A percentile compares a stretch with the other conserved stretches of the same genome.
These are phyloP conservation scores for Malus fusca DNA, from an alignment of 306 rosid genomes.

Conservation along the genomic window DNA sequence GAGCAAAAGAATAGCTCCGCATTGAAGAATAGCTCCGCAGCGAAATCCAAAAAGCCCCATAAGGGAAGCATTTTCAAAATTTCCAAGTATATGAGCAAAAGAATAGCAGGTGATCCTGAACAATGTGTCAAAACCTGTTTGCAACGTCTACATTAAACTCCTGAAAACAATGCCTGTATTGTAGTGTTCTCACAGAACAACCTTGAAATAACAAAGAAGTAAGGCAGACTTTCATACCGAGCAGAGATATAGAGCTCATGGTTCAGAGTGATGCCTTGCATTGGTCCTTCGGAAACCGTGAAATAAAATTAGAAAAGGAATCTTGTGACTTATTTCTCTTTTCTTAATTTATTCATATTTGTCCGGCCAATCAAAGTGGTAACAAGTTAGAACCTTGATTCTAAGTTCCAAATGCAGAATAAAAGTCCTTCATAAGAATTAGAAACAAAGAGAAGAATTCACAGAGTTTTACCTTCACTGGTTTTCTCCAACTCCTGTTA, in stretches of 20 bases:
- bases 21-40: slow-evolving; percentile 71
- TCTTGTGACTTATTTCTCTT: no score
- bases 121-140: slow-evolving; percentile 94
- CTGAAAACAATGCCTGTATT: neutral
- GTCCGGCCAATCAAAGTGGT: no score
- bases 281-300: slow-evolving; percentile 66
- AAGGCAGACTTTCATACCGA: slow-evolving; percentile 41
- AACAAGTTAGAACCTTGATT: no score
- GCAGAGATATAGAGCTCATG: slow-evolving; percentile 68
- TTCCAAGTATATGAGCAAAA: slow-evolving; percentile 75
- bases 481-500: no score
- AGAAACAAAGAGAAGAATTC: no score
- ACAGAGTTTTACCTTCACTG: no score
- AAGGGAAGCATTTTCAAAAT: slow-evolving; percentile 84
- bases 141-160: slow-evolving; percentile 17
- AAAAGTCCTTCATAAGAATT: no score
- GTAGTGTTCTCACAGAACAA: slow-evolving; percentile 11
- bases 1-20: slow-evolving; percentile 69
- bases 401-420: no score
- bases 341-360: no score
- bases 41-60: slow-evolving; percentile 52
- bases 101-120: slow-evolving; percentile 68
- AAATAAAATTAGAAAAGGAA: neutral
- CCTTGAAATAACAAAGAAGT: slow-evolving; percentile 2
- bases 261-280: slow-evolving; percentile 38